phyloP scores from a whole-genome alignment of 192 early-diverging fungal species.

The Paraglomus occultum region DNA sequence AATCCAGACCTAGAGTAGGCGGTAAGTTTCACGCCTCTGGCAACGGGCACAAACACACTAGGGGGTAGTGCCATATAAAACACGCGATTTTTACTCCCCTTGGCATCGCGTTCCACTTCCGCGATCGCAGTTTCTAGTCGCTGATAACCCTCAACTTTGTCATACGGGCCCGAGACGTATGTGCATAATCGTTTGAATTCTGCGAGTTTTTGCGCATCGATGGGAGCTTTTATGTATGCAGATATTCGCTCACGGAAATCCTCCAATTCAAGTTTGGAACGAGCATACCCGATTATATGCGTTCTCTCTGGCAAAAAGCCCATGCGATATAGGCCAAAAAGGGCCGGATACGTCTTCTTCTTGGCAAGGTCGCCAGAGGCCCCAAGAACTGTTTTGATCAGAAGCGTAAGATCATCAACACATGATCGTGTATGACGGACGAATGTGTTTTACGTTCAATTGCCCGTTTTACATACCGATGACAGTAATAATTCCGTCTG shows the following conservation, averaged over 20 bases:
- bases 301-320: slow-evolving; percentile 71
- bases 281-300: slow-evolving; percentile 90
- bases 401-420: no score
- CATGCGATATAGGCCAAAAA: slow-evolving; percentile 91
- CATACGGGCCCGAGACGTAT: slow-evolving; percentile 86
- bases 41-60: slow-evolving; percentile 88
- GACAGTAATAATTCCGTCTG: no score
- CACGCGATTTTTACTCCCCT: slow-evolving; percentile 63
- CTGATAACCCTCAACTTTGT: slow-evolving; percentile 68
- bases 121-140: slow-evolving; percentile 61
- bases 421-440: no score
- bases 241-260: slow-evolving; percentile 76
- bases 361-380: slow-evolving; percentile 95
- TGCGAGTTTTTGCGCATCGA: slow-evolving; percentile 48
- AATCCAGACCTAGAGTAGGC: slow-evolving; percentile 62
- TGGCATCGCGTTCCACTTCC: slow-evolving; percentile 52
- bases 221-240: slow-evolving; percentile 64
- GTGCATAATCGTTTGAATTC: slow-evolving; percentile 70
- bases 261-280: slow-evolving; percentile 69
- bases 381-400: slow-evolving; percentile 67
- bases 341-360: slow-evolving; percentile 97
- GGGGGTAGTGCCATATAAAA: slow-evolving; percentile 98
- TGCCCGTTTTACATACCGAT: no score
- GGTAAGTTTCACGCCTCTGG: slow-evolving; percentile 65
- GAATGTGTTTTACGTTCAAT: no score